These are phyloP conservation scores for Coemansia umbellata DNA, from an alignment of 192 early-diverging fungal genomes.

Conservation along the genomic window DNA sequence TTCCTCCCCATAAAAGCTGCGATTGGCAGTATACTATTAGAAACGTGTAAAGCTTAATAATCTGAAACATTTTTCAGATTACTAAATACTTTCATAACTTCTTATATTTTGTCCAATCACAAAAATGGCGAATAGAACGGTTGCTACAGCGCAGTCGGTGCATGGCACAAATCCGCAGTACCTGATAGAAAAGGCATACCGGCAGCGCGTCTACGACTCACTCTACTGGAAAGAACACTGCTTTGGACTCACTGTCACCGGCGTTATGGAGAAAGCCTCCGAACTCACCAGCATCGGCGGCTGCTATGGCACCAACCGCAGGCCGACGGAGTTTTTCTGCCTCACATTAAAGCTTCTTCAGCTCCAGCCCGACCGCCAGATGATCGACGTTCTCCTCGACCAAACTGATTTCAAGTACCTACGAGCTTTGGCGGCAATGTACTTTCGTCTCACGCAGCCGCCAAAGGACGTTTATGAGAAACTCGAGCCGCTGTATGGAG, in stretches of 20 bases:
- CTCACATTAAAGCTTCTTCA: slow-evolving; percentile 86
- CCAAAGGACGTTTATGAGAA: slow-evolving; percentile 76
- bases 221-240: slow-evolving; percentile 97
- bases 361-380: slow-evolving; percentile 86
- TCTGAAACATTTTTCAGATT: no score
- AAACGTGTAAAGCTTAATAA: no score
- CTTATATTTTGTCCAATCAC: not conserved
- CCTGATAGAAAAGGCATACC: slow-evolving; percentile 91
- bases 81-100: no score
- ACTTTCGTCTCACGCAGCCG: slow-evolving; percentile 74
- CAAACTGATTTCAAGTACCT: slow-evolving; percentile 88
- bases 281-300: slow-evolving; percentile 74
- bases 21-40: no score
- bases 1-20: no score
- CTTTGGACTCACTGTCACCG: slow-evolving; percentile 89
- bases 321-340: slow-evolving; percentile 90
- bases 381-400: slow-evolving; percentile 76
- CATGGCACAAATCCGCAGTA: slow-evolving; percentile 93
- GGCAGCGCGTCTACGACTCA: slow-evolving; percentile 85
- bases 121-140: slow-evolving; percentile 66
- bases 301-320: slow-evolving; percentile 70
- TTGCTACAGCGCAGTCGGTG: slow-evolving; percentile 63
- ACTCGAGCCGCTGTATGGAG: slow-evolving; percentile 81
- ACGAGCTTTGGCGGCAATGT: slow-evolving; percentile 85
- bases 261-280: slow-evolving; percentile 86